phyloP scores from a whole-genome alignment of 2,329 filamentous ascomycete species.

The Botrytis hyacinthi region DNA sequence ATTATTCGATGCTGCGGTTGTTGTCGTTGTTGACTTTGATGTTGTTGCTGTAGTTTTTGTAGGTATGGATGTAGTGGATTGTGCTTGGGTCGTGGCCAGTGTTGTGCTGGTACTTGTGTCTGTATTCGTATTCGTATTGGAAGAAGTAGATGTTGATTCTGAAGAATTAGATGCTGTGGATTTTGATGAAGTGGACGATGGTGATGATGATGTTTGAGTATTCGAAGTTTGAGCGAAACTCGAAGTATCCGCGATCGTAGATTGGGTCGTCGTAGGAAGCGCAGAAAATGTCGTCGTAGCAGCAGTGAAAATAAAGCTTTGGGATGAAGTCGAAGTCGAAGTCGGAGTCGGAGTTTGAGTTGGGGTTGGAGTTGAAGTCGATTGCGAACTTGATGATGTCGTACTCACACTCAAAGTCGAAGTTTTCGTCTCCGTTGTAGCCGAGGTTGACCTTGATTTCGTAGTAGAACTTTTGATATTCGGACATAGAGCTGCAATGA shows the following conservation, averaged over 20 bases:
- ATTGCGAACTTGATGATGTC: conserved; percentile 3
- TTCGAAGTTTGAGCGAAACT: neutral
- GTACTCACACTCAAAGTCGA: conserved; percentile 19
- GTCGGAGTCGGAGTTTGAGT: neutral
- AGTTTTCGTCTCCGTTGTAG: conserved; percentile 19
- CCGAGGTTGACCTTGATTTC: conserved; percentile 4
- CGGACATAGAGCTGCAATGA: conserved; percentile 35
- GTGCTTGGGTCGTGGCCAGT: neutral
- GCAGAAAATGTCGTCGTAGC: neutral
- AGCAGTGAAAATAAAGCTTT: neutral
- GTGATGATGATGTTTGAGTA: neutral
- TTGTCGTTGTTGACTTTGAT: neutral
- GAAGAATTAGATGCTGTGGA: neutral
- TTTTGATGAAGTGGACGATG: neutral
- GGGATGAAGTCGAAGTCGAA: neutral
- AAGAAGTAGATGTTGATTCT: neutral
- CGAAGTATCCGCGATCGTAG: neutral
- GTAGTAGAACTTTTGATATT: conserved; percentile 22
- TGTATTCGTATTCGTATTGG: neutral
- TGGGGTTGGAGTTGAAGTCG: neutral
- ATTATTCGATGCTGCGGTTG: neutral
- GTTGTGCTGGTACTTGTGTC: neutral
- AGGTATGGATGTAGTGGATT: neutral
- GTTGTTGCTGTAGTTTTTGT: neutral
- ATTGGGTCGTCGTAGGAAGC: neutral